Evolutionary conservation across 768 basidiomycete genomes (phyloP), one percentile per base, ranked within the genome.

Genomic region (Neoboletus magnificus): DNA sequence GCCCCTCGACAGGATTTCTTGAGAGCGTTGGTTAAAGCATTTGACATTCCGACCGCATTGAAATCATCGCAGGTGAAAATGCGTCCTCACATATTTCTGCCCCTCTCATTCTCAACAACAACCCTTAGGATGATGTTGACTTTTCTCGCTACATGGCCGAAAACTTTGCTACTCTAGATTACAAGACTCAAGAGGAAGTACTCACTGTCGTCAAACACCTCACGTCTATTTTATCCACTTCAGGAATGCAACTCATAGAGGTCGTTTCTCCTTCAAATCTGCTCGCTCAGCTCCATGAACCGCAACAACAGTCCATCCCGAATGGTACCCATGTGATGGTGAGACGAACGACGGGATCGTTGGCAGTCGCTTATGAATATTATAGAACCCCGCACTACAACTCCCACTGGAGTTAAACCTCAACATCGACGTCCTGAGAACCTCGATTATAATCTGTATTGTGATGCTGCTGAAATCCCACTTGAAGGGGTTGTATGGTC

Each of bases 101-200:
- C 7, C 5, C 36, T 29, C 20, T 18, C 20, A 4, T 20, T 49
- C 29, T 48, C 16, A 57, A 15, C 42, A 22, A 30, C 32, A 15
- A 22, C 30, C 15, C 35, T 27, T 60, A 94, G 87, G 83, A 89
- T 57, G 91, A 97, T 63, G 78, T 95, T 50, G 84, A 88, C 47
- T 93, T 98, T 66, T 81, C 81, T 5, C 86, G 94, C 52, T 99
- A 93, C 73, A 90, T 98, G 83, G 87, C 92, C 0, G 97, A 98
- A 68, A 98, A 98, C 65, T 87, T 98, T 55, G 81, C 94, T 1
- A 77, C 87, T 1, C 83, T 99, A 57, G 94, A 98, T 33, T 98
- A 95, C 77, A 98, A 93, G 75, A 91, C 92, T 0, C 87, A 89
- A 63, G 97, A 99, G 71, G 97, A 98, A 72, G 86, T 88, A 5